Conservation (phyloP, 164 flowering plant genomes). For the Berberis thunbergii region DNA sequence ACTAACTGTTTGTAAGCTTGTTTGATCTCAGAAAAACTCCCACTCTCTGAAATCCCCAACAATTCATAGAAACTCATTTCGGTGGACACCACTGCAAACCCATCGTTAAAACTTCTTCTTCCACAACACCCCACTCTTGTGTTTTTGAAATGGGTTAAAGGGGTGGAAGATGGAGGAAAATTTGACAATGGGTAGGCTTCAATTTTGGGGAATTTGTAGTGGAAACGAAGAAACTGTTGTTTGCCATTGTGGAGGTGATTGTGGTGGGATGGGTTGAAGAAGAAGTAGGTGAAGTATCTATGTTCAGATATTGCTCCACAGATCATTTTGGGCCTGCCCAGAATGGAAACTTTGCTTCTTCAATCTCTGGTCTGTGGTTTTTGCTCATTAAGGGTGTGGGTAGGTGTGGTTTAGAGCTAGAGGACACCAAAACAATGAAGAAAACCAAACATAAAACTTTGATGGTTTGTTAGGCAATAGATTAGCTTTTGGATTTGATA, state of each 20-base stretch:
- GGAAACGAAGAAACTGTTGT: not conserved
- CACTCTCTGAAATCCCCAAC: constrained; percentile 61
- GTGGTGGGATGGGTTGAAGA: not conserved
- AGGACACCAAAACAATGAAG: too few relatives aligned
- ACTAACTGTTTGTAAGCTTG: constrained; percentile 86
- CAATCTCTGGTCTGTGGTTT: too few relatives aligned
- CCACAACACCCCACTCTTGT: not conserved
- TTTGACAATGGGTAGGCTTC: not conserved
- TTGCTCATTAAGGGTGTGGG: too few relatives aligned
- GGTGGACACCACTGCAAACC: constrained; percentile 4
- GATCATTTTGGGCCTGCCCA: not conserved
- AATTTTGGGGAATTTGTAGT: not conserved
- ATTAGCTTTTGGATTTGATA: too few relatives aligned
- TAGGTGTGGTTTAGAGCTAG: too few relatives aligned
- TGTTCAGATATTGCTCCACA: not conserved
- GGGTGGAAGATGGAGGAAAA: not conserved
- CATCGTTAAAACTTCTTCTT: constrained; percentile 18
- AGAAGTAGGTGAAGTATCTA: not conserved
- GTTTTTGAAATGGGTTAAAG: too few relatives aligned
- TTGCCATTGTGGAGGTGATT: not conserved
- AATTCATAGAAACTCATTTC: constrained; percentile 57
- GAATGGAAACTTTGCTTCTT: too few relatives aligned
- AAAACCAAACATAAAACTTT: too few relatives aligned
- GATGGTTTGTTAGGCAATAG: too few relatives aligned
- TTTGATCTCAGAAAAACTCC: constrained; percentile 49